phyloP scores from a whole-genome alignment of 768 basidiomycete species.

The Mycena metata region DNA sequence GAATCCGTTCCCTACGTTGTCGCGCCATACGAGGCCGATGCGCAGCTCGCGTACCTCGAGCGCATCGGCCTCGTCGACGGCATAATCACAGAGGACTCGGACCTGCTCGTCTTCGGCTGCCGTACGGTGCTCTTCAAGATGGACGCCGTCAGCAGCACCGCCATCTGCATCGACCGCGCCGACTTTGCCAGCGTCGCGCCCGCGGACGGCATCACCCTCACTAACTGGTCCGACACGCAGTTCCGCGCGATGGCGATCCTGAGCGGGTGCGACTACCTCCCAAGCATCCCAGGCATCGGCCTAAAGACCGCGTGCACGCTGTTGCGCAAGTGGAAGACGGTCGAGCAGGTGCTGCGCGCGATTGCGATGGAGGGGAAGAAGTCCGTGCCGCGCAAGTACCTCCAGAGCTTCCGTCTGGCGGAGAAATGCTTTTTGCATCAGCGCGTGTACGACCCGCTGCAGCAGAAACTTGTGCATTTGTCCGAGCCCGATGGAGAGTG shows the following conservation, averaged over 20 bases:
- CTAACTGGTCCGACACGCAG: conserved; percentile 91
- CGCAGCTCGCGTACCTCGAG: conserved; percentile 95
- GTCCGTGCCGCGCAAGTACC: conserved; percentile 81
- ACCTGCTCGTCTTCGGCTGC: conserved; percentile 98
- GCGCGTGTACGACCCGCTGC: conserved; percentile 86
- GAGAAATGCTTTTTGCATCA: conserved; percentile 96
- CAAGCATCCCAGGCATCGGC: conserved; percentile 92
- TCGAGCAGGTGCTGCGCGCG: conserved; percentile 84
- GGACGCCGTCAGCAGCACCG: conserved; percentile 75
- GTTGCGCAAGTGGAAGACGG: conserved; percentile 86
- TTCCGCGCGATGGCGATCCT: conserved; percentile 96
- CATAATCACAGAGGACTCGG: conserved; percentile 97
- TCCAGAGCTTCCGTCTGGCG: conserved; percentile 80
- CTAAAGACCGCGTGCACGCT: conserved; percentile 92
- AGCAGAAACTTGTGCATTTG: conserved; percentile 77
- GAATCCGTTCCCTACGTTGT: conserved; percentile 89
- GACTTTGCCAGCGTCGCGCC: conserved; percentile 74
- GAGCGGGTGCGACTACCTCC: conserved; percentile 93
- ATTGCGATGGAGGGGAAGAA: conserved; percentile 88
- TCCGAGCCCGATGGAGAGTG: conserved; percentile 70
- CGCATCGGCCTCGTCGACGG: conserved; percentile 85
- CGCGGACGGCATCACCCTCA: conserved; percentile 75
- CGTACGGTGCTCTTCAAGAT: conserved; percentile 94
- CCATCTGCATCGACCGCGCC: conserved; percentile 73
- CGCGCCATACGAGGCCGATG: conserved; percentile 98